Evolutionary conservation across 257 asterid species (phyloP), one percentile per base, ranked within the genome.

Genomic region (Mentha longifolia): DNA sequence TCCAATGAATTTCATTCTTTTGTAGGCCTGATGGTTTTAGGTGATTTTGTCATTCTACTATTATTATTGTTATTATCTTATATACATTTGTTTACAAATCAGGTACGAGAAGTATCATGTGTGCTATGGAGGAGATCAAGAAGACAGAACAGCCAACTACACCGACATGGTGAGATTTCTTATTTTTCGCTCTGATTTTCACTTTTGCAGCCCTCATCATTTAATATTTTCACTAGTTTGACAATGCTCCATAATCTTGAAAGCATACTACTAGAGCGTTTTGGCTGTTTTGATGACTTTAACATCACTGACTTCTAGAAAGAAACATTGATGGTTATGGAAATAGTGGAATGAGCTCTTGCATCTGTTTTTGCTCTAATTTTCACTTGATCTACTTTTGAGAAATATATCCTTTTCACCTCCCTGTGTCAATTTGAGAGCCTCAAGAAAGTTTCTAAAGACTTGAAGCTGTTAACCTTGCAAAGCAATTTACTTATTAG

Each of bases 51-150:
- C 55, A 56, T 59, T 57, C 10, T 70, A 42, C 9, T 45, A 28
- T 71, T 54, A 55, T 59, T 12, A n/a, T 64, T n/a, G n/a, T n/a
- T 20, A 47, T 37, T 6, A 6, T 39, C 43, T 15, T 67, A 33
- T 43, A 16, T 49, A 58, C 71, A 74, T 60, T 74, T 63, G 50
- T 65, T 17, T 58, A 43, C 73, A 72, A 61, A 76, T 69, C 82
- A 91, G 99, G 92, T 94, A 94, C 51, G 99, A 94, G 81, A 94
- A 94, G 77, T 94, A 94, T 81, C 99, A 94, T 79, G 97, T 85
- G 70, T 87, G 86, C 75, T 91, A 82, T 69, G 97, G 99, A 76
- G 99, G 97, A 46, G 86, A 88, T 15, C 93, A 88, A 81, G 93
- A 88, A 74, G 97, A 89, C 78, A 88, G 99, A 84, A 94, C 88